Base-by-base conservation (phyloP, 164 flowering plant genomes). In the Annona squamosa region DNA sequence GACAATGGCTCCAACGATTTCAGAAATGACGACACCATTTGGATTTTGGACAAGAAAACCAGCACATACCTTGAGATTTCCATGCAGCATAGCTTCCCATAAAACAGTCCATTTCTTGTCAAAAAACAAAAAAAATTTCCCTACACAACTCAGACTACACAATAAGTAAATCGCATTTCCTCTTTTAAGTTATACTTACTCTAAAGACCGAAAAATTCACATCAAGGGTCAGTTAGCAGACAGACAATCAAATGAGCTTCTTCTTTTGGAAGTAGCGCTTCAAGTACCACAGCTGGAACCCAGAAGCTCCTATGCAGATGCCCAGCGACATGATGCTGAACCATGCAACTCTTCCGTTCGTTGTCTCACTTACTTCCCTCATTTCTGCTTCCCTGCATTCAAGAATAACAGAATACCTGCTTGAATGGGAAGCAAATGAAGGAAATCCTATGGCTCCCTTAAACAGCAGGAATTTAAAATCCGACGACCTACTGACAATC, bases 231-330 rank as follows among this genome's bases (percentile, higher is more conserved):
- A 41, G 26, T 5, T 12, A 41, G 46, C 10, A 5, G 43, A 57
- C 17, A 4, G 73, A 42, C 1, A 57, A 13, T 76, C 87, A 94
- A 46, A 94, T 92, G 46, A 94, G 97, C 83, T 91, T 94, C 85
- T 92, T 94, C 91, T 92, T 92, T 65, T 81, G 88, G 76, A 94
- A 94, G 81, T 76, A 94, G n/a, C 81, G 85, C 90, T 88, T 91
- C 87, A 94, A 80, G 80, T 88, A 81, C 89, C 84, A 86, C 67
- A 91, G 44, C 77, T 94, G 99, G 74, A 90, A 26, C 71, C 57
- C 76, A 1, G 99, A 88, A 67, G 76, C 96, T 2, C 61, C 79
- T 70, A 91, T 90, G 88, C 99, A 93, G 68, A 92, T 77, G n/a
- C 88, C 91, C 71, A 94, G 74, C 0, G 99, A 89, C 91, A 92